Conservation (phyloP, 169 alveolate genomes). For the Plasmodium vinckei region DNA sequence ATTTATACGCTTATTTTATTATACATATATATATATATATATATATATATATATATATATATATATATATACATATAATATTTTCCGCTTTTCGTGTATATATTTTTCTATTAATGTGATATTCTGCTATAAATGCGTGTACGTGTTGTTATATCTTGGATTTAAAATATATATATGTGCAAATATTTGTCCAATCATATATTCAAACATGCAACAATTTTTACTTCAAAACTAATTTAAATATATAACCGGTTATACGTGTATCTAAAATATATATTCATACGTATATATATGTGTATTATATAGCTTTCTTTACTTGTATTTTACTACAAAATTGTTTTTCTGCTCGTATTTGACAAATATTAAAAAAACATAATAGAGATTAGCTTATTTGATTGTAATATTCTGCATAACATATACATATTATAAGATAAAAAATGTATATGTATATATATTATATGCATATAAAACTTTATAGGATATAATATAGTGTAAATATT, state of each 20-base stretch:
- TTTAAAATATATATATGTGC: conserved; percentile 15
- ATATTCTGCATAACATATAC: background rate
- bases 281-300: conserved; percentile 10
- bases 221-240: conserved; percentile 23
- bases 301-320: conserved; percentile 2
- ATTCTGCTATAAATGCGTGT: background rate
- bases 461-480: background rate
- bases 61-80: conserved; percentile 16
- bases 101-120: background rate
- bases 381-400: background rate
- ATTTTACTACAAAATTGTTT: background rate
- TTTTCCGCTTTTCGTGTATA: background rate
- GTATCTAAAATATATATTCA: background rate
- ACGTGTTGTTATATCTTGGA: background rate
- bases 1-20: background rate
- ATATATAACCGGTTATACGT: conserved; percentile 21
- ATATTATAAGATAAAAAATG: background rate
- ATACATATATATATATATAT: conserved; percentile 11
- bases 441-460: background rate
- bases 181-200: background rate
- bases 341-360: conserved; percentile 17
- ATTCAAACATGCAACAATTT: conserved; percentile 2
- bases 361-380: conserved; percentile 10
- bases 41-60: background rate
- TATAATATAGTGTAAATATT: conserved; percentile 5